Percentiles rank a stretch among this genome's conserved stretches.
Evolutionary conservation across 164 flowering plant species (phyloP).

Genomic region (Magnolia kwangsiensis): DNA sequence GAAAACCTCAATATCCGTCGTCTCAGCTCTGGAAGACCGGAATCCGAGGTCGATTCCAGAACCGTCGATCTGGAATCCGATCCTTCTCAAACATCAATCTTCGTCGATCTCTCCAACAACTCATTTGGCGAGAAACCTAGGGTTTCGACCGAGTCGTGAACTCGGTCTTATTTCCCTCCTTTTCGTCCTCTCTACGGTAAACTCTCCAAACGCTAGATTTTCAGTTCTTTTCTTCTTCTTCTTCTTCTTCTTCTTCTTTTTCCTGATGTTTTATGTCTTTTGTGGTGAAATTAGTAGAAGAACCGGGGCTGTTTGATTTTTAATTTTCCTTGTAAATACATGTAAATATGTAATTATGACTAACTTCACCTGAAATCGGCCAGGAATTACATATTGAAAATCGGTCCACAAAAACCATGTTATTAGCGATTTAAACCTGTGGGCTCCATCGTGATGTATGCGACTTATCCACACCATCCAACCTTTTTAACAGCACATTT

Average conservation of each 20-base stretch:
- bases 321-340: too few relatives aligned
- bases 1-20: not conserved
- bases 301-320: too few relatives aligned
- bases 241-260: too few relatives aligned
- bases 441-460: too few relatives aligned
- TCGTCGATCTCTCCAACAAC: constrained; percentile 4
- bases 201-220: not conserved
- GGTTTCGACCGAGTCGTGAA: constrained; percentile 17
- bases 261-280: not conserved
- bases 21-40: not conserved
- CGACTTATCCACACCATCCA: too few relatives aligned
- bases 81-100: not conserved
- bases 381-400: too few relatives aligned
- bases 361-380: too few relatives aligned
- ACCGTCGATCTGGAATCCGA: not conserved
- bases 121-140: constrained; percentile 10
- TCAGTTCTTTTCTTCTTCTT: not conserved
- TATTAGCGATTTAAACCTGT: too few relatives aligned
- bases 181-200: constrained; percentile 26
- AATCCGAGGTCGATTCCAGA: not conserved
- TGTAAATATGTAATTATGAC: too few relatives aligned
- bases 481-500: too few relatives aligned
- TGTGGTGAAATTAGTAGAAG: not conserved
- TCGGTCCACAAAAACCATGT: too few relatives aligned
- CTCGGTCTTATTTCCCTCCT: constrained; percentile 22